These are phyloP conservation scores for Candida jianshihensis DNA, from an alignment of 805 yeast genomes.

Conservation along the genomic window DNA sequence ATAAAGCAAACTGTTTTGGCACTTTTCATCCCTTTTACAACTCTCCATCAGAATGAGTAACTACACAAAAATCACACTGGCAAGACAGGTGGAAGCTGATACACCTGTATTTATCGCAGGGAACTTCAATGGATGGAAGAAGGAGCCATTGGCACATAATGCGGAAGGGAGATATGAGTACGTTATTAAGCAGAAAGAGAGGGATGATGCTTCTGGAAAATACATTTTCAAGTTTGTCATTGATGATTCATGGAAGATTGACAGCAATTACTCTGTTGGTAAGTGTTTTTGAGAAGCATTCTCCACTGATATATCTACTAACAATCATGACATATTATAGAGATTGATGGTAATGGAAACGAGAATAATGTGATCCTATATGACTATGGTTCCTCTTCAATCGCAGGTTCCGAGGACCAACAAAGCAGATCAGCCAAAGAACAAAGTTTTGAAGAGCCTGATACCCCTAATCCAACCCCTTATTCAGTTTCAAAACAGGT, in stretches of 20 bases:
- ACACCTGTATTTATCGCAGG: slow-evolving; percentile 29
- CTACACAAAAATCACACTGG: slow-evolving; percentile 11
- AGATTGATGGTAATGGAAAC: slow-evolving; percentile 29
- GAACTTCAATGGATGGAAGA: slow-evolving; percentile 29
- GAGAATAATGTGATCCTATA: slow-evolving; percentile 29
- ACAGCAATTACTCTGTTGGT: slow-evolving; percentile 17
- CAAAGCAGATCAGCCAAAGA: slow-evolving; percentile 5
- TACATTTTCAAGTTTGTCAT: slow-evolving; percentile 21
- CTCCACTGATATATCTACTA: slow-evolving; percentile 21
- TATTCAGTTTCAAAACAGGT: not conserved
- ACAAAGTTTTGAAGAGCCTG: slow-evolving; percentile 14
- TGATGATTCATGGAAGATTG: slow-evolving; percentile 14
- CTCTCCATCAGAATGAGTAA: not conserved
- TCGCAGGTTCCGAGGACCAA: slow-evolving; percentile 3
- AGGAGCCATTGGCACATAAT: slow-evolving; percentile 12
- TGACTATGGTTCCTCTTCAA: slow-evolving; percentile 4
- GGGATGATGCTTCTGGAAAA: slow-evolving; percentile 13
- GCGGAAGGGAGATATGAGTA: slow-evolving; percentile 6
- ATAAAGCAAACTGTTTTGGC: not conserved
- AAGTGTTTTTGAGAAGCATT: slow-evolving; percentile 6
- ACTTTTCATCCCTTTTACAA: not conserved
- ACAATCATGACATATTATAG: slow-evolving; percentile 18
- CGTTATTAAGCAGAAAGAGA: slow-evolving; percentile 6
- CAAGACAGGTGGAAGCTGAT: slow-evolving; percentile 3
- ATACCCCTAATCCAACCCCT: slow-evolving; percentile 25